phyloP scores from a whole-genome alignment of 371 early-diverging fungal genomes.

The Entomophthora muscae region DNA sequence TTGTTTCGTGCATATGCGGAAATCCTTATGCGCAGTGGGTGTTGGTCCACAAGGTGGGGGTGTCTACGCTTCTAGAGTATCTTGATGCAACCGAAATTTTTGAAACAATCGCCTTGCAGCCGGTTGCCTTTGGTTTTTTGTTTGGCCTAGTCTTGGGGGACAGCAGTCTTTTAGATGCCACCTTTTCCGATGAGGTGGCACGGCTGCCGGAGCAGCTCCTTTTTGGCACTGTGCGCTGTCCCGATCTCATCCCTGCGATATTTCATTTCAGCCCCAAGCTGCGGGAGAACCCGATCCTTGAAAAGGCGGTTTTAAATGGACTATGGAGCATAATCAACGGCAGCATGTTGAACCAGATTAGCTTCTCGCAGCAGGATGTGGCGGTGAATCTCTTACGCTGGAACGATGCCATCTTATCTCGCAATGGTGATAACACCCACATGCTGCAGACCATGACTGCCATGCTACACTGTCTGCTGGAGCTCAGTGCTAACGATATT shows the following conservation, averaged over 20 bases:
- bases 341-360: background rate
- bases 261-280: conserved; percentile 13
- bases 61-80: conserved; percentile 34
- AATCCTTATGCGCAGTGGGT: conserved; percentile 22
- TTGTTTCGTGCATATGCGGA: background rate
- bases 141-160: conserved; percentile 41
- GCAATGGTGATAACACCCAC: conserved; percentile 10
- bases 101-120: conserved; percentile 16
- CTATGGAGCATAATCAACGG: conserved; percentile 9
- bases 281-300: conserved; percentile 27
- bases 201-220: background rate
- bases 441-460: conserved; percentile 23
- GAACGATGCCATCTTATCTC: conserved; percentile 10
- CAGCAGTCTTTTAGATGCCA: conserved; percentile 18
- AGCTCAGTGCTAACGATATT: conserved; percentile 35
- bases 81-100: conserved; percentile 36
- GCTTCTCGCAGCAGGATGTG: background rate
- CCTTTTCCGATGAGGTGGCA: conserved; percentile 21
- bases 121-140: conserved; percentile 32
- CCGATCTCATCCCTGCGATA: background rate
- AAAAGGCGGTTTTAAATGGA: conserved; percentile 15
- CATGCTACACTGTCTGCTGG: conserved; percentile 34
- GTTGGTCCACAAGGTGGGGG: conserved; percentile 33
- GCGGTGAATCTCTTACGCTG: background rate
- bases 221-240: background rate